Evolutionary conservation across 352 stramenopile genomes (phyloP), one percentile per base, ranked within the genome.

Genomic region (Thalassiosira exigua): DNA sequence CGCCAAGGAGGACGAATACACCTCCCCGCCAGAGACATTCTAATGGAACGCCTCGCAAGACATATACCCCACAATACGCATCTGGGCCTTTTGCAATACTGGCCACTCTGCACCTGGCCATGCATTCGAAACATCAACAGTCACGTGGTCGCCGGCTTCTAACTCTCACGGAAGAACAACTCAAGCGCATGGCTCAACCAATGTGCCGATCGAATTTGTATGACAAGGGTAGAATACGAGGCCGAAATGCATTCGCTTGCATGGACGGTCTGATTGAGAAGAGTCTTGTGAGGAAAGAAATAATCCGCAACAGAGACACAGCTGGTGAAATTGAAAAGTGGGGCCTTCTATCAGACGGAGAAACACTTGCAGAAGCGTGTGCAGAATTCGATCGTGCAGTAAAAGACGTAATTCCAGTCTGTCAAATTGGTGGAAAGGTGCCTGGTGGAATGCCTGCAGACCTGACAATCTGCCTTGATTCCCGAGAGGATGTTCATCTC

Each of bases 121-220:
- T 79, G 67, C 66, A 82, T 71, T 59, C 65, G 30, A 75, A 44
- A 33, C 67, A 79, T 26, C 32, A 42, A 17, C 22, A 66, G 46
- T 73, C 69, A 14, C 78, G 69, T 11, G 54, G 65, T 21, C 41
- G 57, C 22, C 57, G 69, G 4, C 52, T 81, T n/a, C 67, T 85
- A 21, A 80, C 67, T 48, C 77, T 88, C 12, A 79, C 68, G 0
- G 76, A 88, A 58, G 69, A 76, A 19, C 70, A 82, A 52, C 41
- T 88, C 19, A 88, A 88, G 58, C 52, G 73, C 24, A 71, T 84
- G 42, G 81, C 81, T 51, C 81, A 88, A 62, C 56, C 61, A 39
- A 39, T 56, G 11, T 88, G 81, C 58, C 26, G 81, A 58, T 85
- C 81, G 29, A 88, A 88, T 59, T 60, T 88, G 12, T 88, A 86